Percentiles rank a stretch among this genome's conserved stretches.
Evolutionary conservation across 768 basidiomycete genomes (phyloP).

Genomic region (Lactifluus echinatus): DNA sequence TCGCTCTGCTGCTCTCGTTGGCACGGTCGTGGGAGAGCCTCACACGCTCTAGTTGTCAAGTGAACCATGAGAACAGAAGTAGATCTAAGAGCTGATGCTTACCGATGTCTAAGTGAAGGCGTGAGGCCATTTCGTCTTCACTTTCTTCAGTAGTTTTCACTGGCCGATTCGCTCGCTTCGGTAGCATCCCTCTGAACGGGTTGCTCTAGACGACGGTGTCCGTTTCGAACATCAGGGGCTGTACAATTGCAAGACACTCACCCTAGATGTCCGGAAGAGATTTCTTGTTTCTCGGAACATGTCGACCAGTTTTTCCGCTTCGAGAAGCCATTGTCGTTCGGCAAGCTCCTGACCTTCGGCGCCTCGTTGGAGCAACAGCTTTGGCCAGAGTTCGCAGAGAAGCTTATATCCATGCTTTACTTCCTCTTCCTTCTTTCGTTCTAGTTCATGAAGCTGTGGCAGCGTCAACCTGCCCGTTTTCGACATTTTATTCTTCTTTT

Average conservation of each 20-base stretch:
- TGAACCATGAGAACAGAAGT: not conserved
- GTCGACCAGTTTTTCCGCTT: conserved; percentile 82
- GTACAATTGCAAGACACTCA: conserved; percentile 28
- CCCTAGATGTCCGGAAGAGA: conserved; percentile 72
- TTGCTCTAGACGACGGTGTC: conserved; percentile 30
- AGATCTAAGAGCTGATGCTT: conserved; percentile 18
- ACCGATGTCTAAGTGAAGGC: conserved; percentile 73
- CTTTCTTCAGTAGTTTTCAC: conserved; percentile 41
- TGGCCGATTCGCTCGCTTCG: conserved; percentile 31
- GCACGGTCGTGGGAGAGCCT: conserved; percentile 41
- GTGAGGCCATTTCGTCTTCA: conserved; percentile 64
- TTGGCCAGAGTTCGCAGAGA: conserved; percentile 55
- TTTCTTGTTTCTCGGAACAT: conserved; percentile 81
- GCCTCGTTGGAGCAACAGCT: conserved; percentile 36
- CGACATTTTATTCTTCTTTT: conserved; percentile 32
- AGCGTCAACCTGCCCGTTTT: conserved; percentile 39
- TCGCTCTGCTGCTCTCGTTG: conserved; percentile 32
- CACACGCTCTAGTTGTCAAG: conserved; percentile 43
- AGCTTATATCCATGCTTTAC: conserved; percentile 47
- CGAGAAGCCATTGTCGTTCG: conserved; percentile 66
- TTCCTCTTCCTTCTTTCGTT: conserved; percentile 43
- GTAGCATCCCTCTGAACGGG: conserved; percentile 66
- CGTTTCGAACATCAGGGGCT: not conserved
- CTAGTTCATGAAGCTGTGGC: conserved; percentile 37
- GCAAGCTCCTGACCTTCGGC: conserved; percentile 39